These are phyloP conservation scores for Mycocalia duriaeana DNA, from an alignment of 1,284 basidiomycete species.

Conservation along the genomic window DNA sequence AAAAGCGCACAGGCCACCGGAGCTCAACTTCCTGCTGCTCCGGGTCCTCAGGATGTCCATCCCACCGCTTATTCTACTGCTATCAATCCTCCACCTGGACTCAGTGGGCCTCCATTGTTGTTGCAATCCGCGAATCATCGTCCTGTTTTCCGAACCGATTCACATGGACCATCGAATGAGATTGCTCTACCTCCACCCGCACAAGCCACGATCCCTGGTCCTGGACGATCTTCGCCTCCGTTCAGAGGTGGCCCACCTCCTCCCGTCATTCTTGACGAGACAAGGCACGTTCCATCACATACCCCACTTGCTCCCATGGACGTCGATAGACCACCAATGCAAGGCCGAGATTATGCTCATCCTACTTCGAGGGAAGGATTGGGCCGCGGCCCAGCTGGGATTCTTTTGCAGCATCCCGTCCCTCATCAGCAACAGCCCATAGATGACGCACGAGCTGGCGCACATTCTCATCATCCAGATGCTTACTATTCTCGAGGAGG, in stretches of 20 bases:
- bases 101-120: constrained; percentile 58
- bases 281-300: constrained; percentile 56
- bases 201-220: constrained; percentile 36
- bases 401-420: constrained; percentile 64
- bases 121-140: constrained; percentile 48
- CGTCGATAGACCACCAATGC: constrained; percentile 55
- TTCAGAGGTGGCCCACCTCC: constrained; percentile 77
- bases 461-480: constrained; percentile 44
- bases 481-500: constrained; percentile 45
- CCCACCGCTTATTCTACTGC: constrained; percentile 87
- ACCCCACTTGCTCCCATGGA: constrained; percentile 82
- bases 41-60: constrained; percentile 90
- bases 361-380: constrained; percentile 36
- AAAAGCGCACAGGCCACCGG: constrained; percentile 81
- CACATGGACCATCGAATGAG: constrained; percentile 53
- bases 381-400: constrained; percentile 43
- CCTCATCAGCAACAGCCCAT: constrained; percentile 46
- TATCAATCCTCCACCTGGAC: constrained; percentile 59
- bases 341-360: constrained; percentile 47
- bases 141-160: constrained; percentile 61
- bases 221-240: constrained; percentile 53
- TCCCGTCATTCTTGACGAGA: constrained; percentile 70
- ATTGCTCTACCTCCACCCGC: constrained; percentile 60
- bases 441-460: constrained; percentile 44
- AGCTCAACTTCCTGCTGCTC: constrained; percentile 73